phyloP scores from a whole-genome alignment of 371 early-diverging fungal species.

The Mortierella sp. region DNA sequence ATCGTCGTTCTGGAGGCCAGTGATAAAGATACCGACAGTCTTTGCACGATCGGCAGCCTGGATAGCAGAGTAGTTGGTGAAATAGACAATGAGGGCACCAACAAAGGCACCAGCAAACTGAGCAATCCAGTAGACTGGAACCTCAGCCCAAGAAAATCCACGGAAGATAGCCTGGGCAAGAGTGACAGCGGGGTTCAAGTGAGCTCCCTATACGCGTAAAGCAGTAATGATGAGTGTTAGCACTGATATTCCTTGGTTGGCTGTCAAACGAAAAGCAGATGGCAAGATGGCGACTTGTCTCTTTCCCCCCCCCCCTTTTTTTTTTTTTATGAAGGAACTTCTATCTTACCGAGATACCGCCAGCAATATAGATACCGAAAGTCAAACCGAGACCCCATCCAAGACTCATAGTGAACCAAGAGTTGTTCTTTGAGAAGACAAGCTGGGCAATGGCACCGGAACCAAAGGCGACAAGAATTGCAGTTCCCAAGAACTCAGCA shows the following conservation, averaged over 20 bases:
- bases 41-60: constrained; percentile 41
- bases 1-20: constrained; percentile 66
- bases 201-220: constrained; percentile 69
- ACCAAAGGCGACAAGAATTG: constrained; percentile 76
- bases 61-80: constrained; percentile 62
- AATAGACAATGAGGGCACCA: constrained; percentile 78
- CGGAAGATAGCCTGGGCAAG: constrained; percentile 77
- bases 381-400: constrained; percentile 73
- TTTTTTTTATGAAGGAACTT: constrained; percentile 3
- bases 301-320: not conserved
- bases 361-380: constrained; percentile 74
- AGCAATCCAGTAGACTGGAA: constrained; percentile 70
- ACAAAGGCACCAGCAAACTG: constrained; percentile 80
- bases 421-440: constrained; percentile 51
- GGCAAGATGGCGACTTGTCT: not conserved
- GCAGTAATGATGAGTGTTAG: constrained; percentile 2
- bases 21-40: constrained; percentile 81
- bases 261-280: not conserved
- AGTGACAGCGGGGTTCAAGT: constrained; percentile 86
- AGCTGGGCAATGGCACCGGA: constrained; percentile 74
- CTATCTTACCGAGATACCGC: constrained; percentile 79
- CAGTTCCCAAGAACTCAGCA: constrained; percentile 88
- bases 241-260: too few relatives aligned
- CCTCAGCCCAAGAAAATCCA: constrained; percentile 73
- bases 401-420: constrained; percentile 61